A percentile compares a stretch with the other conserved stretches of the same genome.
Evolutionary conservation across 225 moss, liverwort and hornwort genomes (phyloP).

Genomic region (Rhytidiadelphus loreus): DNA sequence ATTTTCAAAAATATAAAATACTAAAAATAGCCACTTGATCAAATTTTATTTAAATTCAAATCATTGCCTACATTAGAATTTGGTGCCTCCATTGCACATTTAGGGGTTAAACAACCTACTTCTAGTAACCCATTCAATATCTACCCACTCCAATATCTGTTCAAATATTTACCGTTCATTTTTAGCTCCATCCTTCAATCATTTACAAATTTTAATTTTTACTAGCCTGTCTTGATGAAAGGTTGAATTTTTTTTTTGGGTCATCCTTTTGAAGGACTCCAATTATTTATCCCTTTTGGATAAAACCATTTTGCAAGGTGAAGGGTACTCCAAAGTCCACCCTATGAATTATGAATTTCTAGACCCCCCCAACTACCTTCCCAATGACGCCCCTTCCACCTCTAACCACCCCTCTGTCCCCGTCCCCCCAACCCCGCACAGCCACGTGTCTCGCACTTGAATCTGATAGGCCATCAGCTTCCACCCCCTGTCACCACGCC

Average conservation of each 20-base stretch:
- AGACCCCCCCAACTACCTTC: background rate
- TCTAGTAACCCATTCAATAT: background rate
- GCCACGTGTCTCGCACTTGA: background rate
- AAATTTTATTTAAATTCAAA: too few species aligned
- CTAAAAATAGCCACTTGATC: too few species aligned
- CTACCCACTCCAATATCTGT: accelerated
- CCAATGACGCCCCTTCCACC: background rate
- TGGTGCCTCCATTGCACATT: too few species aligned
- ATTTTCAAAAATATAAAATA: too few species aligned
- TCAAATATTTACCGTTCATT: background rate
- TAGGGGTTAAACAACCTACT: too few species aligned
- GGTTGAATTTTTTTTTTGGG: background rate
- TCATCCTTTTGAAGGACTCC: accelerated
- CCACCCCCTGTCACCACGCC: background rate
- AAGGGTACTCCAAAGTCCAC: background rate
- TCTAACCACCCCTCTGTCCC: background rate
- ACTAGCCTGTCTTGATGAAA: background rate
- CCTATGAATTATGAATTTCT: background rate
- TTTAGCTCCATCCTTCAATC: background rate
- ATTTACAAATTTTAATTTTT: background rate
- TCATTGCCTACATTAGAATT: too few species aligned
- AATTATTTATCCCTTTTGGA: background rate
- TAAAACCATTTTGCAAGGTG: background rate
- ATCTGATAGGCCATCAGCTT: background rate
- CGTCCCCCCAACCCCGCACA: background rate